Base-by-base conservation (phyloP, 2,329 filamentous ascomycete species). In the Paraconiothyrium sp. region DNA sequence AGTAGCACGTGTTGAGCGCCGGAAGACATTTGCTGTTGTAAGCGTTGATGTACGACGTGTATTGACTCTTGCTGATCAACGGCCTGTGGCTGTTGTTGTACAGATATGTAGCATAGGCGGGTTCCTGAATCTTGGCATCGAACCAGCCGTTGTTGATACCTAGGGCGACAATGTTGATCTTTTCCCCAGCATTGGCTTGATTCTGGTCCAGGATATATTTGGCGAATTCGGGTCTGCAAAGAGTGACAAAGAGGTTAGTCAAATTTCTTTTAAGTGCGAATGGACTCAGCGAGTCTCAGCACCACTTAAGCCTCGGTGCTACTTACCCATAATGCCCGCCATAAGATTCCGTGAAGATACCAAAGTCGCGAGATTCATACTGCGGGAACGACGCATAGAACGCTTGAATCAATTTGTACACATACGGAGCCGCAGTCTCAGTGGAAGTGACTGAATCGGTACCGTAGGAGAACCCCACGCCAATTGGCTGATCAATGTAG, bases 401-500 rank as follows among this genome's bases (percentile, higher is more conserved):
- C 5, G 85, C 86, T 69, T 88, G 86, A 34, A 88, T 73, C 0
- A 84, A 83, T 68, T 84, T 84, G 83, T 84, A 88, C 73, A 88
- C 85, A 62, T 84, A 84, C 0, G 84, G 84, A 11, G 85, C 85
- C 10, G 85, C 85, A 62, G 74, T 77, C 10, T 76, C 64, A 5
- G 85, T 87, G 10, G 83, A 79, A 66, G 84, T 84, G 4, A 84
- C 82, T 6, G 80, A 82, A 64, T 84, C 85, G 2, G 85, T 87
- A 10, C 85, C 85, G 68, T 87, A 88, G 34, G 83, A 86, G 71
- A 88, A 87, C 3, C 87, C 86, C 4, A 86, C 84, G 60, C 87
- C 84, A 20, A 82, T 84, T 8, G 86, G 90, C 75, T 91, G 88
- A 69, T 92, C 89, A 67, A 92, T 85, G 75, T 89, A 91, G n/a